Evolutionary conservation across 1,284 basidiomycete species (phyloP), one percentile per base, ranked within the genome.

Genomic region (Ustilago cynodontis): DNA sequence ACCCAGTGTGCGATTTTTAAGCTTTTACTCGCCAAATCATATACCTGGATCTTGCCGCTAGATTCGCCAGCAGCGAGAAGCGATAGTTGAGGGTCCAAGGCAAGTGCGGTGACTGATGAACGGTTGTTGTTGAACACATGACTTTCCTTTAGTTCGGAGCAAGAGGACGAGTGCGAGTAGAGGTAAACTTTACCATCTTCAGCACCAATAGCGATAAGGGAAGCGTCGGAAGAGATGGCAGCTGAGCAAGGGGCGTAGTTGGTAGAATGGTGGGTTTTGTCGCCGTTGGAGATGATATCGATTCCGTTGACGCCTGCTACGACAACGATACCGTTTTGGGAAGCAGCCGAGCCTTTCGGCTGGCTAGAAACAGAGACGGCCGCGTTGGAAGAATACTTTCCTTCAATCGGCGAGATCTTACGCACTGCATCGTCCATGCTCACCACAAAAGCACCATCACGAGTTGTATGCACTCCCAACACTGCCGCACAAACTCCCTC

Each of bases 61-160:
- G 91, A 91, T 91, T 94, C 86, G 2, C 86, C 86, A 7, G 81
- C 85, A 54, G 93, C 94, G 10, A 98, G 88, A 28, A 92, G 88
- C 35, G 88, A 87, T 1, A 92, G 93, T 82, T 95, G 91, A 0
- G 91, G 90, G 0, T 93, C 93, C 87, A 98, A 93, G 0, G 93
- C 90, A 1, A 99, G 86, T 0, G 91, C 90, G 29, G 92, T 92
- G 14, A 98, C 88, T 7, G 78, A 61, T 14, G 73, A 74, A 4
- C 83, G 77, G 31, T 65, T 66, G 69, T 91, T 92, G 74, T 91
- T 90, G 90, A 92, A 93, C 28, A 89, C 87, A 77, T 28, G 71
- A 0, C 28, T 54, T 16, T 69, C 65, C 3, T 16, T 64, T 13
- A 63, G 56, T 6, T 54, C 9, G 47, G 39, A 59, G 6, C n/a